Evolutionary conservation across 2,329 filamentous ascomycete genomes (phyloP).

Genomic region (Alternaria triticimaculans): DNA sequence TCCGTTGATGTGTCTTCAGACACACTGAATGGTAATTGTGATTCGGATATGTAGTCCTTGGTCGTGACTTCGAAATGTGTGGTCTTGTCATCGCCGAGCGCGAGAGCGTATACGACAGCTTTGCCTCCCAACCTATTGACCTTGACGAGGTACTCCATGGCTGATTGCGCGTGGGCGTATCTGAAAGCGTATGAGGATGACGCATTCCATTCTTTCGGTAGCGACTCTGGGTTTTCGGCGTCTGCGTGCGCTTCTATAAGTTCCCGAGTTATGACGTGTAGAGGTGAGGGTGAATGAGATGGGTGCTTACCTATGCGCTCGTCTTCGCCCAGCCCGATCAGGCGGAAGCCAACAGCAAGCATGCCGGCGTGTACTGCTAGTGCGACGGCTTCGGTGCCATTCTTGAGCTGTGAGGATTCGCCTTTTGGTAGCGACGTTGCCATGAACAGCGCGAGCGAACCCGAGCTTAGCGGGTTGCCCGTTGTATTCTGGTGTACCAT

Average conservation of each 20-base stretch:
- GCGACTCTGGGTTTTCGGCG: conserved; percentile 62
- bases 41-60: conserved; percentile 75
- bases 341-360: conserved; percentile 77
- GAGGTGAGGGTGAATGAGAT: not conserved
- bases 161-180: conserved; percentile 84
- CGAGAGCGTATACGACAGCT: conserved; percentile 82
- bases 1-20: conserved; percentile 56
- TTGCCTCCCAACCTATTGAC: conserved; percentile 82
- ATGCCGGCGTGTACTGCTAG: conserved; percentile 86
- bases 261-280: conserved; percentile 29
- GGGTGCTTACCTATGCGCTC: conserved; percentile 68
- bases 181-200: conserved; percentile 77
- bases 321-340: conserved; percentile 85
- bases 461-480: conserved; percentile 54
- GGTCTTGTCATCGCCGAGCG: conserved; percentile 80
- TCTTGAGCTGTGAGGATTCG: conserved; percentile 60
- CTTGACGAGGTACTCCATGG: conserved; percentile 83
- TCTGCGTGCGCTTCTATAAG: conserved; percentile 63
- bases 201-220: conserved; percentile 83
- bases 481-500: conserved; percentile 41
- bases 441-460: conserved; percentile 53
- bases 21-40: conserved; percentile 61
- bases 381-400: conserved; percentile 81
- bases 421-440: conserved; percentile 51
- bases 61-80: conserved; percentile 75